phyloP scores from a whole-genome alignment of 2,329 filamentous ascomycete genomes.

The Aspergillus caelatus region DNA sequence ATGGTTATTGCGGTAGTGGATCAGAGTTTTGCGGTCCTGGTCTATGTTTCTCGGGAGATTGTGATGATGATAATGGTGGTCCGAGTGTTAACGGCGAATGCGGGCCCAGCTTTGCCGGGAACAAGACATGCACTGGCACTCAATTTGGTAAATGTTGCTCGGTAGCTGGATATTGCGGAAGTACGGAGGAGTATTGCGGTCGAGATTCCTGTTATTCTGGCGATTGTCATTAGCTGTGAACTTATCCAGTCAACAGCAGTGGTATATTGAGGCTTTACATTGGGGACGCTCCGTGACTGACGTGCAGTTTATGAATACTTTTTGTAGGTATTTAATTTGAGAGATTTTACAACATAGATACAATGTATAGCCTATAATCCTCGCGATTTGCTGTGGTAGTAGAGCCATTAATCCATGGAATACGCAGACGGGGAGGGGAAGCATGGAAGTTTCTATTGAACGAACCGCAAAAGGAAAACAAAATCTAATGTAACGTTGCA shows the following conservation, averaged over 20 bases:
- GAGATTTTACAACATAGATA: not conserved
- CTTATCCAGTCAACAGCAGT: not conserved
- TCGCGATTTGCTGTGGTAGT: too few species aligned
- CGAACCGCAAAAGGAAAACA: not conserved
- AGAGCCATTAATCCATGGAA: not conserved
- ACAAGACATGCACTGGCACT: constrained; percentile 32
- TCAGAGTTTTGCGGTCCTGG: constrained; percentile 27
- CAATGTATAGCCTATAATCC: too few species aligned
- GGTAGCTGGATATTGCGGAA: constrained; percentile 28
- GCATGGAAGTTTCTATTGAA: not conserved
- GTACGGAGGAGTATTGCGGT: constrained; percentile 25
- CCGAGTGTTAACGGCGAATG: constrained; percentile 27
- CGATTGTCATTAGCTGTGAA: constrained; percentile 7
- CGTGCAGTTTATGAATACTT: not conserved
- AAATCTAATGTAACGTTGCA: not conserved
- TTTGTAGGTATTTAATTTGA: not conserved
- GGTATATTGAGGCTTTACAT: not conserved
- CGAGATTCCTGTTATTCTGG: constrained; percentile 27
- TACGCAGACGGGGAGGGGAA: not conserved
- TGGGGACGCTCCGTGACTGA: not conserved
- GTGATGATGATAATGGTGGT: constrained; percentile 27
- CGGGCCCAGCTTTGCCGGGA: constrained; percentile 29
- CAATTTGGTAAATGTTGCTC: constrained; percentile 32
- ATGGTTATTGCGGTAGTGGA: constrained; percentile 24
- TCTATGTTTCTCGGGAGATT: constrained; percentile 27